Evolutionary conservation across 176 grass and related monocot species (phyloP).

Genomic region (Tillandsia fasciculata): DNA sequence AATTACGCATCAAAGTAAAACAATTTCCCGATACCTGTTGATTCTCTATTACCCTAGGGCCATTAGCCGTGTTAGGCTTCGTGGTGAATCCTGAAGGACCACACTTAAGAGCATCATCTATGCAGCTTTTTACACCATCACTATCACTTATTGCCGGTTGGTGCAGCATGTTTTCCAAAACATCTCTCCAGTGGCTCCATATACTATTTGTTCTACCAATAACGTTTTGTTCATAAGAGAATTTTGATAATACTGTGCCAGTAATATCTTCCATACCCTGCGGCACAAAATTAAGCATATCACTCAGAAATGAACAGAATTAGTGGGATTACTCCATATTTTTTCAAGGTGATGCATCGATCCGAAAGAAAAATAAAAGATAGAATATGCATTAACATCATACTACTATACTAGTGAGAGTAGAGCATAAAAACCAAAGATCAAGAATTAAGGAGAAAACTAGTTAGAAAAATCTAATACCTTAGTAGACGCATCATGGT

Average conservation of each 20-base stretch:
- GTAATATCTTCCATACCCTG: not conserved
- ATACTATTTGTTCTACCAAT: constrained; percentile 11
- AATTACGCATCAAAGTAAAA: not conserved
- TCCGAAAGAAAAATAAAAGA: too few species aligned
- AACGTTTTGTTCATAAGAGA: not conserved
- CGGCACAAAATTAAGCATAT: not conserved
- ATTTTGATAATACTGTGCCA: not conserved
- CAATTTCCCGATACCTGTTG: not conserved
- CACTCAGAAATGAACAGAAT: not conserved
- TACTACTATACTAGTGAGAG: too few species aligned
- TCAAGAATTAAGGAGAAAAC: too few species aligned
- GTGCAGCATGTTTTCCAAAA: constrained; percentile 41
- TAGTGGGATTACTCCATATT: not conserved
- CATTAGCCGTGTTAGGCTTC: constrained; percentile 6
- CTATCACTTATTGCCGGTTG: constrained; percentile 29
- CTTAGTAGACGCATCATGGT: not conserved
- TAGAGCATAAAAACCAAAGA: too few species aligned
- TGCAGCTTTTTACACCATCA: constrained; percentile 65
- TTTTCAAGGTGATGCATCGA: not conserved
- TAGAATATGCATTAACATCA: too few species aligned
- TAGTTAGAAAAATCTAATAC: too few species aligned
- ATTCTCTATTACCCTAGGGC: not conserved
- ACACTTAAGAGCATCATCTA: constrained; percentile 45
- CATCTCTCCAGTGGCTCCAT: constrained; percentile 68
- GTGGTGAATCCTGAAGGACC: constrained; percentile 23